Base-by-base conservation (phyloP, 2,329 filamentous ascomycete species). In the Neurospora sp. region DNA sequence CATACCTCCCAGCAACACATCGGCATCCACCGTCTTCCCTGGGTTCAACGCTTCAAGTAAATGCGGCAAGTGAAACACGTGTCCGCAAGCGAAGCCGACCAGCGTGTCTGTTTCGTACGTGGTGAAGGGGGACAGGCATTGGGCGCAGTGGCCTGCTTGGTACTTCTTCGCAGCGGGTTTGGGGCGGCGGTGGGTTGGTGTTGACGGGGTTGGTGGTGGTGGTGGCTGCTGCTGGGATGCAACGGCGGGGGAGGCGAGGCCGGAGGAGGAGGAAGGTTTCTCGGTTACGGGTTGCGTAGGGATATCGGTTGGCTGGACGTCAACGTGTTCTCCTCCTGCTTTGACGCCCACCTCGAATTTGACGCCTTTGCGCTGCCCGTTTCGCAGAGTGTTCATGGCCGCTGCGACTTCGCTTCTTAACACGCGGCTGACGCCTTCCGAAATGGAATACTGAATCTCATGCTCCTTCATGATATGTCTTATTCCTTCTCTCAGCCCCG, bases 391-490 rank as follows among this genome's bases (percentile, higher is more conserved):
- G 67, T 90, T 90, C 86, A 98, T 97, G 0, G 92, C 93, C 4
- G 87, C 85, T 0, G 91, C 90, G 0, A 99, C 95, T 80, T 99
- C 96, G 70, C 94, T 93, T 67, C 91, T 85, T 57, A 98, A 83
- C 0, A 98, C 94, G 69, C 88, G 88, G 0, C 96, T 94, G 3
- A 96, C 96, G 0, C 96, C 96, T 62, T 91, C 90, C 73, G 91
- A 95, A 77, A 99, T 97, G 75, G 91, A 96, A 77, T 92, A 89
- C 81, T 98, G 96, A 65, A 99, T 92, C 77, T 98, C 96, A 77
- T 97, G 94, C 80, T 99, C 96, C 75, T 95, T 91, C 78, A 99
- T 91, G 83, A 99, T 93, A 70, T 94, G 91, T 65, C 91, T 91
- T 3, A 99, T 85, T 0, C 95, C 96, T 72, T 97, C 92, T 70